Evolutionary conservation across 169 alveolate species (phyloP).

Genomic region (Cryptosporidium canis): DNA sequence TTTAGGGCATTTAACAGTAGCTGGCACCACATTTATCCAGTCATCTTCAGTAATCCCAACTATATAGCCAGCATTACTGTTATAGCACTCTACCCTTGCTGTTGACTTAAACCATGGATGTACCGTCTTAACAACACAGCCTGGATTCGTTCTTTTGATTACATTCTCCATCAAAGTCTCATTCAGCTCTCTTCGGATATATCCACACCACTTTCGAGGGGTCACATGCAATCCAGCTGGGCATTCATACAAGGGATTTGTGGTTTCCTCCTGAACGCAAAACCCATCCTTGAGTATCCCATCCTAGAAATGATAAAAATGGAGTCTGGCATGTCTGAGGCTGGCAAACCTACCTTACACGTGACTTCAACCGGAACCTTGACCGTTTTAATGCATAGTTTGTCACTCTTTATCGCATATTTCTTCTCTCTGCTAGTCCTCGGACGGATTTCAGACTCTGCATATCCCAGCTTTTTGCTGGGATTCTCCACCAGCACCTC

Average conservation of each 20-base stretch:
- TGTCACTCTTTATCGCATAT: constrained; percentile 57
- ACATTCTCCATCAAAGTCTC: constrained; percentile 38
- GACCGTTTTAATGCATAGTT: constrained; percentile 30
- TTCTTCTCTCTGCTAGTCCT: constrained; percentile 33
- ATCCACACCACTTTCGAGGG: constrained; percentile 71
- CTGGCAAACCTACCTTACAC: constrained; percentile 20
- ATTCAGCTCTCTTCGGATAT: constrained; percentile 11
- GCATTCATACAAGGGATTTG: constrained; percentile 49
- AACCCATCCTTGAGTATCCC: constrained; percentile 44
- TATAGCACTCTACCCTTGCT: constrained; percentile 19
- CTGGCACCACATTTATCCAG: constrained; percentile 49
- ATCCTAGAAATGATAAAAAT: not conserved
- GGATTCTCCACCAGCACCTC: constrained; percentile 62
- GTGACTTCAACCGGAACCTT: constrained; percentile 7
- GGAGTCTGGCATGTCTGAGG: not conserved
- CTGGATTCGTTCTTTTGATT: constrained; percentile 62
- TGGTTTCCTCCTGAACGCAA: constrained; percentile 40
- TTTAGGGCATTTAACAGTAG: constrained; percentile 48
- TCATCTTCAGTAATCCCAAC: constrained; percentile 33
- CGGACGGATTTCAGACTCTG: constrained; percentile 21
- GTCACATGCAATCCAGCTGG: constrained; percentile 37
- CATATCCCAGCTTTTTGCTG: constrained; percentile 32
- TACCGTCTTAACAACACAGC: constrained; percentile 19
- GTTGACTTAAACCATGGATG: constrained; percentile 51
- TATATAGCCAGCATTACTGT: not conserved